Evolutionary conservation across 2,329 filamentous ascomycete species (phyloP), one percentile per base, ranked within the genome.

Genomic region (Eutypa lata): DNA sequence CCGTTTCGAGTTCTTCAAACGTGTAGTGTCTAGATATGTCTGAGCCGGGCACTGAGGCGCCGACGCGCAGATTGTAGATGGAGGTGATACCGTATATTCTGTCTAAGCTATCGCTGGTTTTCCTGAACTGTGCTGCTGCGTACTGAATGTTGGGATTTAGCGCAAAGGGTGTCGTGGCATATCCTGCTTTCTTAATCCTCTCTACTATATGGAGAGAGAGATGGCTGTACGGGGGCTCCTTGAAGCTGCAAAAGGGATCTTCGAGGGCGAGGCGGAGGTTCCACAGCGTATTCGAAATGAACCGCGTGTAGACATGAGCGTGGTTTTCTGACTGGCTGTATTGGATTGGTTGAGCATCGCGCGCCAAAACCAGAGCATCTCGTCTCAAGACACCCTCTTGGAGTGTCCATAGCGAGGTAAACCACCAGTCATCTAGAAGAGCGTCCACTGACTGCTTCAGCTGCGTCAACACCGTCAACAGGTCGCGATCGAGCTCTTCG

Each of bases 371-470:
- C 19, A 50, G n/a, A 18, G 48, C 48, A 21, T 50, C 48, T 7
- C 14, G 21, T 22, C 48, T 40, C 11, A 50, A 43, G 22, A 43
- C 16, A 21, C 24, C 10, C 24, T 50, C 48, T 18, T 50, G 48
- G n/a, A 50, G 38, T 7, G 48, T 50, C 48, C 48, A 50, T 11
- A 50, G 38, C 8, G 48, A 50, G 4, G 48, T 44, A 21, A 50
- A 50, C 48, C 48, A 50, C 18, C 37, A 45, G 18, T 50, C 48
- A 19, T 18, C 26, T 5, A 50, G 26, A 7, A 22, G 44, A 44
- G 16, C 38, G 35, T 44, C 18, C 46, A 52, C 19, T 45, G 43
- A 24, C n/a, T n/a, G n/a, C n/a, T n/a, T n/a, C n/a, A n/a, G n/a
- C n/a, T n/a, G n/a, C n/a, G n/a, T n/a, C n/a, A n/a, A n/a, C n/a